phyloP scores from a whole-genome alignment of 2,329 filamentous ascomycete genomes.

The Aspergillus sp. region DNA sequence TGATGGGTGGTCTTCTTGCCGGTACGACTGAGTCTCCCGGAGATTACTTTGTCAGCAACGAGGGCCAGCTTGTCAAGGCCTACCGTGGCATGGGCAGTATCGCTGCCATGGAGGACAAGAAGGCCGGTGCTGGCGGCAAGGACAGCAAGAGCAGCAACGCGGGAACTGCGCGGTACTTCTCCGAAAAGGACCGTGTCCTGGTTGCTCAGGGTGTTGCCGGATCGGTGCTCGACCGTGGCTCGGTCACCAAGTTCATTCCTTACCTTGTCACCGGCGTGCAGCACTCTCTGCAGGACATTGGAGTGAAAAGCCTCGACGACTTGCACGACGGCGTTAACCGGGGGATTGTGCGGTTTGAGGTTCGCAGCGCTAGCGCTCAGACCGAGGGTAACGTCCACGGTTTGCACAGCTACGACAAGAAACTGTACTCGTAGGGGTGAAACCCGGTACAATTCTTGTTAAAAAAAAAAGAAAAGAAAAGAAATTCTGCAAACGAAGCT shows the following conservation, averaged over 20 bases:
- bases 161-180: conserved; percentile 96
- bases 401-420: conserved; percentile 99
- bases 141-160: conserved; percentile 68
- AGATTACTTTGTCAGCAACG: conserved; percentile 89
- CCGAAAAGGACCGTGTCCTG: conserved; percentile 86
- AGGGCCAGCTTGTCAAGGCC: conserved; percentile 97
- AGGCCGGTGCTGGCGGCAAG: conserved; percentile 67
- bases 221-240: conserved; percentile 51
- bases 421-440: conserved; percentile 72
- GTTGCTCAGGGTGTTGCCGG: conserved; percentile 96
- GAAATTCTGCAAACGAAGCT: conserved; percentile 14
- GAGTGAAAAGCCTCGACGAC: conserved; percentile 67
- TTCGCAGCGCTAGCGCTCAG: conserved; percentile 88
- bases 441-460: conserved; percentile 1
- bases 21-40: conserved; percentile 97
- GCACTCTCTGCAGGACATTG: conserved; percentile 95
- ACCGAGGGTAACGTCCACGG: conserved; percentile 92
- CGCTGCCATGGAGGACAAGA: conserved; percentile 99
- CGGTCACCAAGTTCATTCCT: conserved; percentile 88
- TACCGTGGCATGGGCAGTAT: conserved; percentile 99
- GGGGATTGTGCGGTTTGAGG: conserved; percentile 80
- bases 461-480: too few species aligned
- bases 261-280: conserved; percentile 93
- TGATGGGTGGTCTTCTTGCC: conserved; percentile 98
- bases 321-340: conserved; percentile 67